Evolutionary conservation across 352 stramenopile genomes (phyloP).

Genomic region (Globisporangium apiculatum): DNA sequence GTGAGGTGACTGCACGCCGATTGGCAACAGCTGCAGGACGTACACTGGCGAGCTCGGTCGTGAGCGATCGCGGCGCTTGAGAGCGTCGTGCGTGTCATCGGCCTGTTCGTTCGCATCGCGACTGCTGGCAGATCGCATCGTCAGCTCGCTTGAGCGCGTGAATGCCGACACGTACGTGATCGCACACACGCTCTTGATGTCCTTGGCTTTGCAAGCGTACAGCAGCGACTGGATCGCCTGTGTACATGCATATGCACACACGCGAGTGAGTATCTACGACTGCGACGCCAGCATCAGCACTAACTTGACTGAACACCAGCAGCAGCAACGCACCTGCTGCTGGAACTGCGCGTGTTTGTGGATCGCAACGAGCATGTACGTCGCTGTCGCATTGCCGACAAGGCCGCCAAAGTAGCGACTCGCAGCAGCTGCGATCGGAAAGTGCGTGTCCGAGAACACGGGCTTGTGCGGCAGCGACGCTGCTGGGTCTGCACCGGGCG

Average conservation of each 20-base stretch:
- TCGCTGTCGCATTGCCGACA: conserved; percentile 35
- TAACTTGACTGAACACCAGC: too few relatives aligned
- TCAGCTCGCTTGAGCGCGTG: conserved; percentile 4
- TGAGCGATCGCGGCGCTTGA: neutral
- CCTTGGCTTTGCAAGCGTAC: conserved; percentile 76
- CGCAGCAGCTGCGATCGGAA: conserved; percentile 32
- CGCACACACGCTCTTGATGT: conserved; percentile 36
- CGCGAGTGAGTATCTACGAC: neutral
- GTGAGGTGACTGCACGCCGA: too few relatives aligned
- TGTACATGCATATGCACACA: neutral
- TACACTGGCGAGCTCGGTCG: conserved; percentile 5
- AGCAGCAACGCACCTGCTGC: conserved; percentile 39
- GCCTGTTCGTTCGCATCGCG: neutral
- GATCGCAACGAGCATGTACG: conserved; percentile 57
- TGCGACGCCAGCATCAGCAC: neutral
- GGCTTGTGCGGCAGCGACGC: neutral
- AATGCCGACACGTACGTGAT: conserved; percentile 31
- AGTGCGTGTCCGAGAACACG: conserved; percentile 54
- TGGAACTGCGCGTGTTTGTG: conserved; percentile 47
- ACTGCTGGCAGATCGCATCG: too few relatives aligned
- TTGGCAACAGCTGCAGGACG: neutral
- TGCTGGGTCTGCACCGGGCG: neutral
- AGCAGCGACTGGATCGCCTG: conserved; percentile 73
- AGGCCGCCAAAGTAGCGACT: conserved; percentile 38
- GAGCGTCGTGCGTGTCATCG: neutral